Evolutionary conservation across 768 basidiomycete genomes (phyloP).

Genomic region (Basidioascus undulatus): DNA sequence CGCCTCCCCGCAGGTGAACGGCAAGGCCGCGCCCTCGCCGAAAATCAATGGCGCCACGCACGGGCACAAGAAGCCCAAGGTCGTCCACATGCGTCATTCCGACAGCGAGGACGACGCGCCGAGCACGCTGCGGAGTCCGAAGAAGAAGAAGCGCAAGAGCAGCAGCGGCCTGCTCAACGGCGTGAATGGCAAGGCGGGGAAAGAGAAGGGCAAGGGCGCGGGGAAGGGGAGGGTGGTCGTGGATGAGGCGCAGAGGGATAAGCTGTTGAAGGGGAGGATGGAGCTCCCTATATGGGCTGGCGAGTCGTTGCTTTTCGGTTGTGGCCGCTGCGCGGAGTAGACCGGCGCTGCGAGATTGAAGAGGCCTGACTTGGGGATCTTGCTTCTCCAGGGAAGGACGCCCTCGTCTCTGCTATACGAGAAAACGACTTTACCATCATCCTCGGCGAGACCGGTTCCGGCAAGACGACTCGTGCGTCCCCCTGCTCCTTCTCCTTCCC

Average conservation of each 20-base stretch:
- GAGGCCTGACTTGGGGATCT: accelerated
- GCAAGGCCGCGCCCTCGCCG: no score
- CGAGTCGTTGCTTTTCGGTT: conserved; percentile 18
- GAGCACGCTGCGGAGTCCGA: conserved; percentile 32
- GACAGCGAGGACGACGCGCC: conserved; percentile 19
- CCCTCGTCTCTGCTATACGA: conserved; percentile 43
- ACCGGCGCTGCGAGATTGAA: no score
- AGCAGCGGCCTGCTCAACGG: background rate
- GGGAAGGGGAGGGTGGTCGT: background rate
- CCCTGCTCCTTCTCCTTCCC: background rate
- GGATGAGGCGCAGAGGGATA: background rate
- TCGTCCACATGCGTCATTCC: conserved; percentile 14
- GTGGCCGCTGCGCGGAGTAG: no score
- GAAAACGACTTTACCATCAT: conserved; percentile 68
- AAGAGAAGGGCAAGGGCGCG: background rate
- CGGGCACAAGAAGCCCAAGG: conserved; percentile 9
- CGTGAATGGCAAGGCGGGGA: no score
- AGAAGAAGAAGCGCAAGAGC: conserved; percentile 14
- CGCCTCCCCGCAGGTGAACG: no score
- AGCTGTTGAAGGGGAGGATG: conserved; percentile 9
- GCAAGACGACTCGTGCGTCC: conserved; percentile 86
- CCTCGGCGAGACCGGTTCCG: conserved; percentile 90
- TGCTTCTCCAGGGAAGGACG: conserved; percentile 35
- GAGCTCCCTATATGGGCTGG: conserved; percentile 60
- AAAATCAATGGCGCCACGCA: no score